A percentile compares a stretch with the other conserved stretches of the same genome.
Conservation (phyloP, 1,139 yeast genomes). For the Hansenula sp. region DNA sequence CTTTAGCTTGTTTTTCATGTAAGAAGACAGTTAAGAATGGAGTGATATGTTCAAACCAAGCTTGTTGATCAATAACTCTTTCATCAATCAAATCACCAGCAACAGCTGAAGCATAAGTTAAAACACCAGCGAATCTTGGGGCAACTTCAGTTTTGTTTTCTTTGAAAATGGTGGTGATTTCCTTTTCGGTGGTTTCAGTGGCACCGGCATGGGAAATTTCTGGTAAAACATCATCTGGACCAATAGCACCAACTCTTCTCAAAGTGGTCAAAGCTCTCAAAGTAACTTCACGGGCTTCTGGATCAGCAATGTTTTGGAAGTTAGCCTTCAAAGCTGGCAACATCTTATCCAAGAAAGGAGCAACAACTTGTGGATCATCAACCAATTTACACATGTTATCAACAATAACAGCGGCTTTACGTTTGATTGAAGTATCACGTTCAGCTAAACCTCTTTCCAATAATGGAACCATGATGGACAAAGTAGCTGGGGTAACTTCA, state of each 20-base stretch:
- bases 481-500: slow-evolving; percentile 98
- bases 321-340: slow-evolving; percentile 95
- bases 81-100: slow-evolving; percentile 99
- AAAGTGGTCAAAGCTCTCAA: slow-evolving; percentile 95
- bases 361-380: slow-evolving; percentile 99
- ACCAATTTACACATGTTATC: slow-evolving; percentile 99
- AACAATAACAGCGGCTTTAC: slow-evolving; percentile 98
- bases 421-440: slow-evolving; percentile 98
- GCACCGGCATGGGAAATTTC: slow-evolving; percentile 99
- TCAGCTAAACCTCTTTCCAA: slow-evolving; percentile 99
- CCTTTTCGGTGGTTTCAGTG: slow-evolving; percentile 77
- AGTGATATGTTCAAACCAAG: slow-evolving; percentile 85
- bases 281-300: slow-evolving; percentile 99
- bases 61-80: slow-evolving; percentile 88
- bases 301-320: slow-evolving; percentile 97
- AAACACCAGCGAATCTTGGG: slow-evolving; percentile 72
- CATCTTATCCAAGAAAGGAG: slow-evolving; percentile 94
- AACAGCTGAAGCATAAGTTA: slow-evolving; percentile 85
- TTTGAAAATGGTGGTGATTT: slow-evolving; percentile 70
- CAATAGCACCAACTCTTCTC: slow-evolving; percentile 98
- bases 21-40: slow-evolving; percentile 95
- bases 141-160: slow-evolving; percentile 53
- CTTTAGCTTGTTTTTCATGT: slow-evolving; percentile 91
- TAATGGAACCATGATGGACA: slow-evolving; percentile 98
- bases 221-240: slow-evolving; percentile 85